phyloP scores from a whole-genome alignment of 805 yeast genomes.

The Metschnikowia gruessii region DNA sequence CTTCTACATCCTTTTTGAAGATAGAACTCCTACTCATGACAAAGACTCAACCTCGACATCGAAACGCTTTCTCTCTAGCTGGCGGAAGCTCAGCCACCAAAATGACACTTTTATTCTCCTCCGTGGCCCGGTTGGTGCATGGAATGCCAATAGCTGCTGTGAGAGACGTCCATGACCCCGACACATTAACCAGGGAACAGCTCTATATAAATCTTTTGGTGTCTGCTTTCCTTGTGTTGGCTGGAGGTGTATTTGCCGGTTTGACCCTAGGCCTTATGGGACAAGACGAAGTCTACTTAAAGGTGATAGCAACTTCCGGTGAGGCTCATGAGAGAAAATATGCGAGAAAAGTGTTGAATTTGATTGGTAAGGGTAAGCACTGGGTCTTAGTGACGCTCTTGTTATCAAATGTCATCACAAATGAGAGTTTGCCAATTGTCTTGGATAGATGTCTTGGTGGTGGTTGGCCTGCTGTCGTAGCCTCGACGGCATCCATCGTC shows the following conservation, averaged over 20 bases:
- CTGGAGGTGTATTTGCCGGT: slow-evolving; percentile 92
- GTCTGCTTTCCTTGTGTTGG: slow-evolving; percentile 59
- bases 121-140: slow-evolving; percentile 31
- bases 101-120: slow-evolving; percentile 32
- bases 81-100: slow-evolving; percentile 27
- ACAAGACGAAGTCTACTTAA: slow-evolving; percentile 91
- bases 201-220: slow-evolving; percentile 49
- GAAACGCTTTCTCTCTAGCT: slow-evolving; percentile 26
- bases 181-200: slow-evolving; percentile 34
- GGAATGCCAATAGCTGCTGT: slow-evolving; percentile 32
- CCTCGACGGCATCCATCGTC: slow-evolving; percentile 90
- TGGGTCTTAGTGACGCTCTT: slow-evolving; percentile 92
- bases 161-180: slow-evolving; percentile 14
- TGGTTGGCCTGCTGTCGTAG: slow-evolving; percentile 94
- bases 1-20: background rate
- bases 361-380: slow-evolving; percentile 84
- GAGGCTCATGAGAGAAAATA: slow-evolving; percentile 59
- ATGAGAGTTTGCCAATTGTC: slow-evolving; percentile 92
- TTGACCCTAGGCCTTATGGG: slow-evolving; percentile 97
- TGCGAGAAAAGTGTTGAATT: slow-evolving; percentile 67
- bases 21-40: slow-evolving; percentile 13
- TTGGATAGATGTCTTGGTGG: slow-evolving; percentile 92
- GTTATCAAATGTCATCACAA: slow-evolving; percentile 84
- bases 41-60: slow-evolving; percentile 28
- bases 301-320: slow-evolving; percentile 90